Percentiles rank a stretch among this genome's conserved stretches.
phyloP scores from a whole-genome alignment of 1,284 basidiomycete genomes.

The Cryptococcus sp. region DNA sequence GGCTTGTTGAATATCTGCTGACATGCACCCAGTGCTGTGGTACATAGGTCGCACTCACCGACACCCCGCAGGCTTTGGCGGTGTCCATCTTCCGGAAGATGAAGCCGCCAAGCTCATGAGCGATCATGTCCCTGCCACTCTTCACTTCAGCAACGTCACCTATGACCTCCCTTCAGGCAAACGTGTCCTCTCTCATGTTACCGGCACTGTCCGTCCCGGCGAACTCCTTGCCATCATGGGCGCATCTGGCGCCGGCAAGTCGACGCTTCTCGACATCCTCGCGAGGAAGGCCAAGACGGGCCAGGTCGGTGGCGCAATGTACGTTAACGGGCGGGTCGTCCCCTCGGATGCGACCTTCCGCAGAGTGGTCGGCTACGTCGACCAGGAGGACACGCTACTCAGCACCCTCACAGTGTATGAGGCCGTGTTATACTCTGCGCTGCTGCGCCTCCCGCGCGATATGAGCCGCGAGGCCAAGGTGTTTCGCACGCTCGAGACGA shows the following conservation, averaged over 20 bases:
- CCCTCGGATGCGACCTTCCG: slow-evolving; percentile 68
- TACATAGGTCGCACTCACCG: slow-evolving; percentile 72
- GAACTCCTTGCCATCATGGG: slow-evolving; percentile 94
- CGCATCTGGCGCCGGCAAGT: slow-evolving; percentile 93
- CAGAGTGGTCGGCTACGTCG: slow-evolving; percentile 86
- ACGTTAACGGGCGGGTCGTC: slow-evolving; percentile 82
- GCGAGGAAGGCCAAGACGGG: slow-evolving; percentile 86
- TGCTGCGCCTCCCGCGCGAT: slow-evolving; percentile 83
- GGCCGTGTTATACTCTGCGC: slow-evolving; percentile 88
- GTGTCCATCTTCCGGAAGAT: slow-evolving; percentile 72
- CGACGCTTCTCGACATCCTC: slow-evolving; percentile 91
- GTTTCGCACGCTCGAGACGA: slow-evolving; percentile 87
- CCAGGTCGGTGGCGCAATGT: slow-evolving; percentile 65
- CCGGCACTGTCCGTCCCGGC: slow-evolving; percentile 78
- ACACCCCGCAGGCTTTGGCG: slow-evolving; percentile 62
- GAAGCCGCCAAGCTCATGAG: slow-evolving; percentile 82
- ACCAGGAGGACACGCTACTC: slow-evolving; percentile 97
- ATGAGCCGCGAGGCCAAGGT: slow-evolving; percentile 94
- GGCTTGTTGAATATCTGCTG: slow-evolving; percentile 1
- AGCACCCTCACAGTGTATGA: slow-evolving; percentile 95
- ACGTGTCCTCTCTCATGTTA: slow-evolving; percentile 71
- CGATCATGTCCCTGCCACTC: slow-evolving; percentile 86
- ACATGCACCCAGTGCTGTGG: slow-evolving; percentile 65
- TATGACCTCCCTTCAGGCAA: slow-evolving; percentile 67
- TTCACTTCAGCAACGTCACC: slow-evolving; percentile 81